Conservation (phyloP, 2,329 filamentous ascomycete species). For the Claviceps sp. region DNA sequence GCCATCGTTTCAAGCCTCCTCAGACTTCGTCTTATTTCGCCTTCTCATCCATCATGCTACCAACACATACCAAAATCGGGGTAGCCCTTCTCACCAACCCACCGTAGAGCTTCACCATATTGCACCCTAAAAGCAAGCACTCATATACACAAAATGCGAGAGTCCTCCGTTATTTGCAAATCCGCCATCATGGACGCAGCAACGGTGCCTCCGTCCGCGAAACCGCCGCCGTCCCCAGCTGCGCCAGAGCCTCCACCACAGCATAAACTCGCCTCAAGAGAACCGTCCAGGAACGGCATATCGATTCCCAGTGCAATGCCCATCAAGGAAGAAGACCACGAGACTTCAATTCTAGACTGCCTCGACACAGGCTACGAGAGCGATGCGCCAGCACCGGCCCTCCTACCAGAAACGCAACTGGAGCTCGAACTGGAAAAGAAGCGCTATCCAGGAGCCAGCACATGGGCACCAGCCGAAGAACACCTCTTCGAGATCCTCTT, state of each 20-base stretch:
- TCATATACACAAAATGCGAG: background rate
- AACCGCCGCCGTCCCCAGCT: background rate
- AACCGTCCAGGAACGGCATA: background rate
- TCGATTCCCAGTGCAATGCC: background rate
- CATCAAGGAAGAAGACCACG: slow-evolving; percentile 4
- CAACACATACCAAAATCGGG: background rate
- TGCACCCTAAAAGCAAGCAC: background rate
- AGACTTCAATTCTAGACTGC: background rate
- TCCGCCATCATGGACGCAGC: background rate
- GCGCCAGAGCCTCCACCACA: background rate
- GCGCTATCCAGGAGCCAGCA: slow-evolving; percentile 27
- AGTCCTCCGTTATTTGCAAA: too few relatives aligned
- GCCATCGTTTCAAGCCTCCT: background rate
- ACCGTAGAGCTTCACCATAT: background rate
- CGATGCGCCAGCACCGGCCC: background rate
- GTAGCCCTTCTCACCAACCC: background rate
- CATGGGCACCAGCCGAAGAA: slow-evolving; percentile 39
- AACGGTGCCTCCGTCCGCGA: background rate
- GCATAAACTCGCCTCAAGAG: background rate
- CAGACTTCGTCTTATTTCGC: background rate
- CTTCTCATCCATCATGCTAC: background rate
- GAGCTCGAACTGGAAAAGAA: slow-evolving; percentile 32
- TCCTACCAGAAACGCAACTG: background rate
- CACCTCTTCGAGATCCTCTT: slow-evolving; percentile 28
- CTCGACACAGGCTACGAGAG: slow-evolving; percentile 7